A percentile compares a stretch with the other conserved stretches of the same genome.
Conservation (phyloP, 2,329 filamentous ascomycete genomes). For the Drechmeria coniospora region DNA sequence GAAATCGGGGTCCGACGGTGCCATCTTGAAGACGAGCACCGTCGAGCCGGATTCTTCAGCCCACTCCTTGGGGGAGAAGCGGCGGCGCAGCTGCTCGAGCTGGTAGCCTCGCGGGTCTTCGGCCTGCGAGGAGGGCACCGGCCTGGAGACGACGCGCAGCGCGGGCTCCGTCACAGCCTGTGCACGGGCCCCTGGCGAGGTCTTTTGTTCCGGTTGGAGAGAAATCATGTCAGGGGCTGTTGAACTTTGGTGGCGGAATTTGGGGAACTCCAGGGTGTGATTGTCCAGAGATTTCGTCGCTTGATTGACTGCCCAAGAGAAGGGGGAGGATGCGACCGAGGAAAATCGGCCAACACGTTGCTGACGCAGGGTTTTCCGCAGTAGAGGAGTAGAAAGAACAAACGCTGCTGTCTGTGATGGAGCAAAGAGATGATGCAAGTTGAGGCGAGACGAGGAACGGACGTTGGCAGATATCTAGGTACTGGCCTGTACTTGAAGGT, state of each 20-base stretch:
- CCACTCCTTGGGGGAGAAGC: conserved; percentile 39
- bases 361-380: no score
- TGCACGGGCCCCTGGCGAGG: conserved; percentile 16
- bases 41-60: conserved; percentile 31
- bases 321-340: no score
- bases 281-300: no score
- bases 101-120: conserved; percentile 61
- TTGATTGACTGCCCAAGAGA: no score
- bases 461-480: no score
- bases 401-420: no score
- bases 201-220: conserved; percentile 14
- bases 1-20: conserved; percentile 70
- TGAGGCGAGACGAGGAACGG: no score
- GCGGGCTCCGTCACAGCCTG: conserved; percentile 32
- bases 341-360: no score
- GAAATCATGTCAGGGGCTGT: conserved; percentile 20
- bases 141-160: conserved; percentile 44
- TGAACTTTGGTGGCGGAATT: not conserved
- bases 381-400: no score
- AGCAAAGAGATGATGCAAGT: no score
- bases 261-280: no score
- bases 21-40: conserved; percentile 47
- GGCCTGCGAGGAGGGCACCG: conserved; percentile 46
- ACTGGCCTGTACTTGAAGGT: no score
- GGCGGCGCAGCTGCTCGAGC: conserved; percentile 53